Evolutionary conservation across 768 basidiomycete species (phyloP).

Genomic region (Filobasidium floriforme): DNA sequence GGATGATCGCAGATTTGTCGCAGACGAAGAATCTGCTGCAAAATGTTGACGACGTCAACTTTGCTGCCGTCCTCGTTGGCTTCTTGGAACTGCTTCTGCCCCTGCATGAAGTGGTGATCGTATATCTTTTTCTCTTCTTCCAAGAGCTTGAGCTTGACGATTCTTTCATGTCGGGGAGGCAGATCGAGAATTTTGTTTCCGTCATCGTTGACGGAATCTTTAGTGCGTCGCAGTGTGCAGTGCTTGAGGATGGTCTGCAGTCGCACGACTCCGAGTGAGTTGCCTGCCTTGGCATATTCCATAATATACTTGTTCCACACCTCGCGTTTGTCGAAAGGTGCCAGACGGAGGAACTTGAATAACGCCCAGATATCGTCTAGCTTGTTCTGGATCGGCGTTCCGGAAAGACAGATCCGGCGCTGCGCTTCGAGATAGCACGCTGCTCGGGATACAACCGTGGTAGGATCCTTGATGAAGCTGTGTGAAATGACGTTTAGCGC

Average conservation of each 20-base stretch:
- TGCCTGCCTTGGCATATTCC: constrained; percentile 79
- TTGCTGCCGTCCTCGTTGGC: constrained; percentile 93
- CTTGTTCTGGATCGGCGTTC: constrained; percentile 98
- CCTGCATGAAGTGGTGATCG: constrained; percentile 61
- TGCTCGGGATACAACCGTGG: constrained; percentile 87
- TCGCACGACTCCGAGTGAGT: constrained; percentile 75
- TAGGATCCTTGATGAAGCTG: constrained; percentile 93
- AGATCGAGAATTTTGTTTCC: constrained; percentile 79
- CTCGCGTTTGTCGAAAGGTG: constrained; percentile 86
- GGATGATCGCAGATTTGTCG: constrained; percentile 98
- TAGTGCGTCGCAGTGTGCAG: constrained; percentile 91
- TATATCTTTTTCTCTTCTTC: constrained; percentile 76
- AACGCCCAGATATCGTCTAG: constrained; percentile 95
- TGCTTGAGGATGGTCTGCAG: constrained; percentile 95
- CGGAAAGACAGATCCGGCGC: constrained; percentile 87
- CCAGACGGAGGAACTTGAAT: constrained; percentile 86
- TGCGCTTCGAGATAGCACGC: constrained; percentile 92
- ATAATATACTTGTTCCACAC: constrained; percentile 90
- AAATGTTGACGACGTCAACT: constrained; percentile 84
- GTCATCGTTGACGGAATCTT: constrained; percentile 72
- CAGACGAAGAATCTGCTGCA: constrained; percentile 90
- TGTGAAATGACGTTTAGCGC: not conserved
- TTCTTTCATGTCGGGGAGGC: constrained; percentile 81
- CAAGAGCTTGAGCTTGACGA: constrained; percentile 76
- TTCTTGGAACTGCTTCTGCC: constrained; percentile 56